Conservation (phyloP, 176 grass and related monocot genomes). For the Pontederia crassipes region DNA sequence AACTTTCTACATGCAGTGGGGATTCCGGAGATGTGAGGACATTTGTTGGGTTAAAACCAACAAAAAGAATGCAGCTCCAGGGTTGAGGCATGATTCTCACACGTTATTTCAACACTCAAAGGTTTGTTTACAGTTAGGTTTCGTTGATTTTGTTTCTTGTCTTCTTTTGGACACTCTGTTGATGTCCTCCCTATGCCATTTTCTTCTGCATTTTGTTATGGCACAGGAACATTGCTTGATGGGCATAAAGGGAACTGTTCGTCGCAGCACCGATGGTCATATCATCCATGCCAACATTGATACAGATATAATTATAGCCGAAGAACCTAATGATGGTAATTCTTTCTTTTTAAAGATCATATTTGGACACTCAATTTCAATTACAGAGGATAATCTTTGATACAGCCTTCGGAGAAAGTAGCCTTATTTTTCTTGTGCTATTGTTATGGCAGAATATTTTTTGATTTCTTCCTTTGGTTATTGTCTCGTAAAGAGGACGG, state of each 20-base stretch:
- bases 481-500: too few species aligned
- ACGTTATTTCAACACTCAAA: conserved; percentile 92
- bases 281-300: conserved; percentile 98
- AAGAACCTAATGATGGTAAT: conserved; percentile 82
- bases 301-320: conserved; percentile 96
- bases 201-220: conserved; percentile 4
- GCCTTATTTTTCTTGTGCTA: too few species aligned
- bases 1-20: conserved; percentile 52
- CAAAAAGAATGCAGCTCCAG: conserved; percentile 84
- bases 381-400: too few species aligned
- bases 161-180: not conserved
- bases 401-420: too few species aligned
- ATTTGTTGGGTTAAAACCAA: conserved; percentile 97
- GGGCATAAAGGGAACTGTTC: conserved; percentile 99
- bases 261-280: conserved; percentile 93
- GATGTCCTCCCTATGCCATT: not conserved
- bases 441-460: too few species aligned
- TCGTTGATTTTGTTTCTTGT: not conserved
- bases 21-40: conserved; percentile 94
- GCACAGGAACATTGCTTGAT: conserved; percentile 95
- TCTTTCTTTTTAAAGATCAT: not conserved
- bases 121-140: conserved; percentile 17
- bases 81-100: conserved; percentile 76
- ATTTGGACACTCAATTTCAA: too few species aligned
- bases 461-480: too few species aligned